Evolutionary conservation across 2,329 filamentous ascomycete genomes (phyloP).

Genomic region (Diaporthe ampelina): DNA sequence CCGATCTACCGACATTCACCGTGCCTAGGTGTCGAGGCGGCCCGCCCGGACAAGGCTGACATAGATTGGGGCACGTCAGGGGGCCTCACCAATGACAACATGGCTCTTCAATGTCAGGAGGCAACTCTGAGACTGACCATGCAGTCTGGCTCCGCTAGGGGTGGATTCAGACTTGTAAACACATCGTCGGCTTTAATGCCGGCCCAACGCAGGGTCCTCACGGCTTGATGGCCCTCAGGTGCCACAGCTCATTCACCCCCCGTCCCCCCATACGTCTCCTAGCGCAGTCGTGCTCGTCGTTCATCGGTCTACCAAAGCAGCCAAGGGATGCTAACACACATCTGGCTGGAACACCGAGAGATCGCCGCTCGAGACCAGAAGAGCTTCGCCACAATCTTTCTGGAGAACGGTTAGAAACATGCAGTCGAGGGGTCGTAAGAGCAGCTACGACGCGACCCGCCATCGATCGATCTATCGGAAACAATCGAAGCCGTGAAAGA

Average conservation of each 20-base stretch:
- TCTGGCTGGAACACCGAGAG: not conserved
- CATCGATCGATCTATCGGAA: conserved; percentile 6
- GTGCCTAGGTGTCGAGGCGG: not conserved
- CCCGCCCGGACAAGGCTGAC: conserved; percentile 14
- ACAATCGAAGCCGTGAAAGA: not conserved
- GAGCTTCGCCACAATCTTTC: not conserved
- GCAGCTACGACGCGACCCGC: not conserved
- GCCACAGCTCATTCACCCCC: not conserved
- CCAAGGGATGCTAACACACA: not conserved
- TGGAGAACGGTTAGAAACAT: not conserved
- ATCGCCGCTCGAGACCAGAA: not conserved
- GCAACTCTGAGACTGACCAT: conserved; percentile 17
- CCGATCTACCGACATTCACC: not conserved
- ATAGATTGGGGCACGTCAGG: conserved; percentile 4
- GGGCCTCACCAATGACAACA: not conserved
- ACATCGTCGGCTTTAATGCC: conserved; percentile 5
- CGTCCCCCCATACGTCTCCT: not conserved
- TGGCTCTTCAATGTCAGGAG: not conserved
- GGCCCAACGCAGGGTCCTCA: not conserved
- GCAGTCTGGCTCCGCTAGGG: not conserved
- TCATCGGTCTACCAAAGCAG: conserved; percentile 21
- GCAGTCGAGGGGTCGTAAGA: not conserved
- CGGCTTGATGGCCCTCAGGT: not conserved
- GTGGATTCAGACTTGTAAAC: not conserved
- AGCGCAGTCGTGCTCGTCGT: not conserved